Percentiles rank a stretch among this genome's conserved stretches.
Evolutionary conservation across 495 filamentous ascomycete species (phyloP).

Genomic region (Astrocystis sublimbata): DNA sequence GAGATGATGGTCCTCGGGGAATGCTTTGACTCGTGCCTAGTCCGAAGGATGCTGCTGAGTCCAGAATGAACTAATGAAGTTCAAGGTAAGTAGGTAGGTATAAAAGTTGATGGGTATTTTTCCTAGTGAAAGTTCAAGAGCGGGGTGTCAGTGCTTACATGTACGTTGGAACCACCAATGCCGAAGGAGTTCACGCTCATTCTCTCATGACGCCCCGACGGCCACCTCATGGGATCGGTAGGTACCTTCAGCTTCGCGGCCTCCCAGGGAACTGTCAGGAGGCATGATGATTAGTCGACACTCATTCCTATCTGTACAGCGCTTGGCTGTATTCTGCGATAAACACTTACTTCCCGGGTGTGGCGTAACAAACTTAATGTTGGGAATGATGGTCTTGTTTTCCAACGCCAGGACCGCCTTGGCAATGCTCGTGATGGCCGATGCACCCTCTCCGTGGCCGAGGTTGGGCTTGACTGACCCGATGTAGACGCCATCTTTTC

Average conservation of each 20-base stretch:
- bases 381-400: slow-evolving; percentile 39
- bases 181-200: slow-evolving; percentile 55
- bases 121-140: too few relatives aligned
- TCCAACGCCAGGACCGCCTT: slow-evolving; percentile 53
- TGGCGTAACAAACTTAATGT: slow-evolving; percentile 32
- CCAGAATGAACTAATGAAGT: too few relatives aligned
- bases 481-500: slow-evolving; percentile 40
- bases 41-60: slow-evolving; percentile 16
- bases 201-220: slow-evolving; percentile 25
- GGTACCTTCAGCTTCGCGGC: slow-evolving; percentile 27
- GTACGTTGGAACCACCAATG: slow-evolving; percentile 54
- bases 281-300: too few relatives aligned
- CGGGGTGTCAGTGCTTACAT: too few relatives aligned
- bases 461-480: slow-evolving; percentile 56
- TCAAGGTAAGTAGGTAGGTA: too few relatives aligned
- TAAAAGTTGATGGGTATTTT: too few relatives aligned
- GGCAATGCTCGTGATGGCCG: slow-evolving; percentile 49
- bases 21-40: neutral
- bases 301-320: too few relatives aligned
- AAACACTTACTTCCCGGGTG: slow-evolving; percentile 31
- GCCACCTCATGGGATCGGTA: slow-evolving; percentile 26
- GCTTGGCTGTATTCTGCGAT: too few relatives aligned
- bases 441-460: slow-evolving; percentile 52
- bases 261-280: slow-evolving; percentile 26
- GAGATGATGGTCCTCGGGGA: neutral